phyloP scores from a whole-genome alignment of 768 basidiomycete genomes.

The Tulasnella calospora region DNA sequence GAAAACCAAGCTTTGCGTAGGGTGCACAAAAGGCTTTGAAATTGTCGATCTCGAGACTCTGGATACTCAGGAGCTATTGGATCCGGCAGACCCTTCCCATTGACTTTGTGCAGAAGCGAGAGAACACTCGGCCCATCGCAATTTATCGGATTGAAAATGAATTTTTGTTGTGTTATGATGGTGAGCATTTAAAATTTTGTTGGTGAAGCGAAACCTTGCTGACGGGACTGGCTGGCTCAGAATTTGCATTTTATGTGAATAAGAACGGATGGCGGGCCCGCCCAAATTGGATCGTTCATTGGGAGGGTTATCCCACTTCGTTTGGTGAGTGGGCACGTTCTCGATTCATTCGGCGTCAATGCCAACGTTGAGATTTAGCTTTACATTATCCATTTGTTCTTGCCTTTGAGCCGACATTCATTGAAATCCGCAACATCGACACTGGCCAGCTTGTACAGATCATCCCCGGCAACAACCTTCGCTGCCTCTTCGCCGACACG shows the following conservation, averaged over 20 bases:
- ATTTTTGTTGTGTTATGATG: constrained; percentile 95
- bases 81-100: constrained; percentile 86
- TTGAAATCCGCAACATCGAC: constrained; percentile 94
- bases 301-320: constrained; percentile 91
- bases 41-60: constrained; percentile 96
- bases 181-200: constrained; percentile 44
- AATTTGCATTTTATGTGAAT: constrained; percentile 99
- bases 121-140: constrained; percentile 87
- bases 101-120: constrained; percentile 87
- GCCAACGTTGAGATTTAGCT: constrained; percentile 47
- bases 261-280: constrained; percentile 89
- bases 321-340: constrained; percentile 67
- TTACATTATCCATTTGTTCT: constrained; percentile 94
- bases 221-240: constrained; percentile 42
- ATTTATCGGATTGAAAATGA: constrained; percentile 97
- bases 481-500: constrained; percentile 88
- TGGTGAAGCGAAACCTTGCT: not conserved
- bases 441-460: constrained; percentile 89
- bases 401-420: constrained; percentile 93
- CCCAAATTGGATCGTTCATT: constrained; percentile 89
- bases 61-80: constrained; percentile 93
- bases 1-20: constrained; percentile 95
- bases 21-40: constrained; percentile 95
- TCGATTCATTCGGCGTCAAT: not conserved
- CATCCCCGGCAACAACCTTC: constrained; percentile 86